A percentile compares a stretch with the other conserved stretches of the same genome.
phyloP scores from a whole-genome alignment of 805 yeast species.

The Zygosaccharomyces lentus region DNA sequence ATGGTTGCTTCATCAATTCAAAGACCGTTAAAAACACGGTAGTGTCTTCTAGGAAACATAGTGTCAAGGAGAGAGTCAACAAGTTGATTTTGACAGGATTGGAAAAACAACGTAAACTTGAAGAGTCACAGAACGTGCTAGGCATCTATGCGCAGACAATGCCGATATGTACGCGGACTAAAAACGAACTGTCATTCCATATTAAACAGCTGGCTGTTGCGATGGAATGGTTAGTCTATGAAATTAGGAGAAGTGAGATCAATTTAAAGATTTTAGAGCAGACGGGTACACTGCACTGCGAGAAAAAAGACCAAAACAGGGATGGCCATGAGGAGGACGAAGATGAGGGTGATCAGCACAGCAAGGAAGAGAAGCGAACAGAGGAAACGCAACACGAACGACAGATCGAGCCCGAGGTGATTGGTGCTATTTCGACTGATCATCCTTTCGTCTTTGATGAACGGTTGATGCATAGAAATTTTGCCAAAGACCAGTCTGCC shows the following conservation, averaged over 20 bases:
- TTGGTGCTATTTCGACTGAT: constrained; percentile 13
- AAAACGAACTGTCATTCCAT: constrained; percentile 44
- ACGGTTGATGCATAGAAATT: constrained; percentile 13
- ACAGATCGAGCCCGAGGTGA: constrained; percentile 1
- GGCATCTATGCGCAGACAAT: constrained; percentile 44
- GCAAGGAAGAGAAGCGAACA: neutral
- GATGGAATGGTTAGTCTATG: constrained; percentile 55
- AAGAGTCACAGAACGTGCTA: constrained; percentile 36
- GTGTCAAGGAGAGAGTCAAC: constrained; percentile 33
- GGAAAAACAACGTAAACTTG: constrained; percentile 36
- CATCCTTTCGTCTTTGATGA: constrained; percentile 24
- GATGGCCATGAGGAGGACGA: neutral
- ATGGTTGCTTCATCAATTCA: constrained; percentile 23
- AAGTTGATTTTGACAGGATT: constrained; percentile 37
- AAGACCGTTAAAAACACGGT: constrained; percentile 31
- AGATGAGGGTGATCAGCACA: constrained; percentile 4
- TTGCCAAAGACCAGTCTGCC: neutral
- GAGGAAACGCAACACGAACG: neutral
- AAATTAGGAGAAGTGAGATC: constrained; percentile 42
- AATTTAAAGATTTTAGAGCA: constrained; percentile 36
- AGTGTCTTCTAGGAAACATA: constrained; percentile 24
- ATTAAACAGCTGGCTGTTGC: constrained; percentile 47
- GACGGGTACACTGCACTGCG: constrained; percentile 4
- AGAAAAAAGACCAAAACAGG: neutral
- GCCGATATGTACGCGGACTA: constrained; percentile 52